Evolutionary conservation across 139 green algal species (phyloP).

Genomic region (Micractinium sp.): DNA sequence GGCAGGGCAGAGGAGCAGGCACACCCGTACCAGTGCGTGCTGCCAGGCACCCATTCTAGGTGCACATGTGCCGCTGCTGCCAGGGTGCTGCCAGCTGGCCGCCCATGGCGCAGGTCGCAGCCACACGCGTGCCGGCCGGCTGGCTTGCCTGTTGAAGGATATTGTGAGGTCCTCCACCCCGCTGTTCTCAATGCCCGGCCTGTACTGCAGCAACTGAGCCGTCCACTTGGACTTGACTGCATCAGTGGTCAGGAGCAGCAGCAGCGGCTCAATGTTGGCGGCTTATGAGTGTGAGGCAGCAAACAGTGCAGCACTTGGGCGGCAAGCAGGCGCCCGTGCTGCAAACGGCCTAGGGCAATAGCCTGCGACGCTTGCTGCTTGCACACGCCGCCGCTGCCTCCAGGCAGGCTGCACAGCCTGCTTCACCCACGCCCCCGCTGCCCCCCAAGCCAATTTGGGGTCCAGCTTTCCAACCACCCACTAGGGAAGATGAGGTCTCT

Average conservation of each 20-base stretch:
- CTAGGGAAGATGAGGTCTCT: neutral
- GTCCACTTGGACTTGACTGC: conserved; percentile 11
- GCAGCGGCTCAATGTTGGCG: neutral
- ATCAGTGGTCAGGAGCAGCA: neutral
- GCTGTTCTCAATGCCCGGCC: neutral
- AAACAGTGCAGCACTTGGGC: neutral
- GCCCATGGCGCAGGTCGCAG: too few relatives aligned
- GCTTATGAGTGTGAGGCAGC: neutral
- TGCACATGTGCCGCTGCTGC: too few relatives aligned
- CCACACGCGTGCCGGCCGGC: too few relatives aligned
- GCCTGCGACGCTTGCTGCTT: neutral
- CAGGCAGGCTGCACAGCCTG: neutral
- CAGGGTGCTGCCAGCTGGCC: too few relatives aligned
- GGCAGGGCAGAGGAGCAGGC: too few relatives aligned
- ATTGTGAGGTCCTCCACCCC: conserved; percentile 11
- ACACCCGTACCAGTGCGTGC: too few relatives aligned
- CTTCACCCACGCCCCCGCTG: neutral
- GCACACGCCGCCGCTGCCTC: neutral
- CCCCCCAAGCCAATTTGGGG: too few relatives aligned
- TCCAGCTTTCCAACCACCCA: too few relatives aligned
- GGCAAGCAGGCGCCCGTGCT: neutral
- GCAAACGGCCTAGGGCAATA: neutral
- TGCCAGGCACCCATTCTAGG: too few relatives aligned
- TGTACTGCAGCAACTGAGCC: neutral
- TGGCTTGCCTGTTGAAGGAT: neutral